These are phyloP conservation scores for Cladosporium sp. DNA, from an alignment of 2,329 filamentous ascomycete genomes.

Conservation along the genomic window DNA sequence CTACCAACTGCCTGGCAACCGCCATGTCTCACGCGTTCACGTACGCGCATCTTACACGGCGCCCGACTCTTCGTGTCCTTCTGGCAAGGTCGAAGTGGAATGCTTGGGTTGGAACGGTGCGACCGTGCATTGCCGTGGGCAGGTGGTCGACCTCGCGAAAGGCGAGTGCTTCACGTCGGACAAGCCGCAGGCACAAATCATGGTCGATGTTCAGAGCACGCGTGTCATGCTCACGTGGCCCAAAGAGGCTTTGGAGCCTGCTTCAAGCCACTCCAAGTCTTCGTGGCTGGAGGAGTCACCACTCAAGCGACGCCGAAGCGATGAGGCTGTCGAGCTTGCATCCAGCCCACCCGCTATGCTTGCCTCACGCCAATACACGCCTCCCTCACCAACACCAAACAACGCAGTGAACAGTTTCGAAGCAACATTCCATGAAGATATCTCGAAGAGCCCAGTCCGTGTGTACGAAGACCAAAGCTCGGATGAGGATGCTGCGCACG, in stretches of 20 bases:
- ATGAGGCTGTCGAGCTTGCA: constrained; percentile 47
- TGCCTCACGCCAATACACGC: constrained; percentile 52
- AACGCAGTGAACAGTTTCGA: constrained; percentile 44
- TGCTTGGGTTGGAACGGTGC: constrained; percentile 96
- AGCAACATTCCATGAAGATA: constrained; percentile 49
- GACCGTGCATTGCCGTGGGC: constrained; percentile 87
- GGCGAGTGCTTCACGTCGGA: constrained; percentile 89
- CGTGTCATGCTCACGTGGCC: constrained; percentile 91
- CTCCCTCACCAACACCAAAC: constrained; percentile 72
- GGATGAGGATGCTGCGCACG: constrained; percentile 51
- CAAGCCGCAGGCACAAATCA: constrained; percentile 84
- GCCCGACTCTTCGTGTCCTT: constrained; percentile 65
- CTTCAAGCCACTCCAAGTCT: constrained; percentile 63
- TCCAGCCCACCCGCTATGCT: constrained; percentile 65
- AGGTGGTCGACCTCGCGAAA: constrained; percentile 82
- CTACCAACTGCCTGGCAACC: constrained; percentile 89
- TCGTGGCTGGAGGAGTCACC: constrained; percentile 62
- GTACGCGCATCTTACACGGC: constrained; percentile 83
- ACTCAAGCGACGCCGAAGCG: constrained; percentile 52
- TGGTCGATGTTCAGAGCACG: constrained; percentile 92
- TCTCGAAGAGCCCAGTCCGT: constrained; percentile 52
- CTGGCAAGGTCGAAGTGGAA: constrained; percentile 80
- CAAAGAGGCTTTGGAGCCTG: constrained; percentile 49
- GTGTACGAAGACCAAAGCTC: constrained; percentile 73
- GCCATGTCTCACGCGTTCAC: constrained; percentile 89